These are phyloP conservation scores for Cadophora malorum DNA, from an alignment of 2,329 filamentous ascomycete species.

Conservation along the genomic window DNA sequence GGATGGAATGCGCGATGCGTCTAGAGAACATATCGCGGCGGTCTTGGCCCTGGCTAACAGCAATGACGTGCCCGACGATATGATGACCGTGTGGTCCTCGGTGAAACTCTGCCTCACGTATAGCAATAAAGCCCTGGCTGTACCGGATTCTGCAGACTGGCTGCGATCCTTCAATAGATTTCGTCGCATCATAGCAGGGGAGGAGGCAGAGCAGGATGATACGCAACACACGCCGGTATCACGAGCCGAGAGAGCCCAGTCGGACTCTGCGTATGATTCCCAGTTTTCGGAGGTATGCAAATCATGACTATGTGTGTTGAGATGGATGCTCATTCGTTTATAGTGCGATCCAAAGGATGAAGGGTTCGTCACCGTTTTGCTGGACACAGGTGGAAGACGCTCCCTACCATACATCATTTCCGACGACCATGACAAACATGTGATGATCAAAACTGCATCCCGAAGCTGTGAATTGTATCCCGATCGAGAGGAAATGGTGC, in stretches of 20 bases:
- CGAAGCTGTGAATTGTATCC: not conserved
- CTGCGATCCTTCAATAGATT: constrained; percentile 2
- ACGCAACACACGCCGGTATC: not conserved
- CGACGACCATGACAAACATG: not conserved
- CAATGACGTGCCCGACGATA: not conserved
- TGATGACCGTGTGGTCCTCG: not conserved
- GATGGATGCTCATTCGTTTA: not conserved
- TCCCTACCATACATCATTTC: not conserved
- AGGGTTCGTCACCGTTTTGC: not conserved
- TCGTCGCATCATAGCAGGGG: not conserved
- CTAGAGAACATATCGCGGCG: not conserved
- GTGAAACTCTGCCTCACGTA: not conserved
- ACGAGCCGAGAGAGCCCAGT: not conserved
- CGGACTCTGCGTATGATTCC: constrained; percentile 5
- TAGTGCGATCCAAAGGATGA: not conserved
- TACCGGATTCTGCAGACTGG: constrained; percentile 4
- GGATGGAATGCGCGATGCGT: constrained; percentile 7
- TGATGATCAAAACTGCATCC: not conserved
- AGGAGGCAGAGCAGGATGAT: not conserved
- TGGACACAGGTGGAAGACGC: not conserved
- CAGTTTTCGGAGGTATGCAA: not conserved
- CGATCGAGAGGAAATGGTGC: not conserved
- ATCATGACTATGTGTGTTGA: not conserved
- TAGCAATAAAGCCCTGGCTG: not conserved
- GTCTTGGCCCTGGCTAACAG: not conserved